A percentile compares a stretch with the other conserved stretches of the same genome.
These are phyloP conservation scores for Vitellaria paradoxa DNA, from an alignment of 179 eudicot species.

Conservation along the genomic window DNA sequence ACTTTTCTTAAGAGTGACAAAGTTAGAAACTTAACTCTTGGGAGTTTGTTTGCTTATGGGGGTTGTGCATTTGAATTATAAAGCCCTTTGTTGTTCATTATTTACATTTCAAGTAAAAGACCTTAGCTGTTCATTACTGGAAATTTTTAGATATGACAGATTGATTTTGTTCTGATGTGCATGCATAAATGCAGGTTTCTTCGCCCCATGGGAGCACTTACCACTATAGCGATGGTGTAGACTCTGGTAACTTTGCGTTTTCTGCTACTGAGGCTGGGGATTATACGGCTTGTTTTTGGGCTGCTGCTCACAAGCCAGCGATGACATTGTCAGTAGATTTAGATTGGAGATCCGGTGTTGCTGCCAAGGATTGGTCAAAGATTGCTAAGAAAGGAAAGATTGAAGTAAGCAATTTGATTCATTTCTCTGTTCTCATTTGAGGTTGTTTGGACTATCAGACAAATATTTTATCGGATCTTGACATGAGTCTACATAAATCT, in stretches of 20 bases:
- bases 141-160: neutral
- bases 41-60: too few relatives aligned
- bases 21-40: too few relatives aligned
- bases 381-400: constrained; percentile 81
- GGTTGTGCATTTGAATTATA: neutral
- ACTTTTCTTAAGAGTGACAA: too few relatives aligned
- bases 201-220: constrained; percentile 56
- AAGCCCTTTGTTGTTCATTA: neutral
- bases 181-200: constrained; percentile 41
- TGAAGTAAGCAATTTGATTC: constrained; percentile 42
- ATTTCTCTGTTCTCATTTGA: neutral
- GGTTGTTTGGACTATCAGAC: neutral
- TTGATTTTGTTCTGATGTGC: neutral
- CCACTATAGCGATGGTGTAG: constrained; percentile 52
- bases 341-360: constrained; percentile 71
- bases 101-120: neutral
- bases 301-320: constrained; percentile 45
- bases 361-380: constrained; percentile 65
- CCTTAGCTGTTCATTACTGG: neutral
- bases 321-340: constrained; percentile 47
- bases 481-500: neutral
- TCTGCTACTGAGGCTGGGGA: constrained; percentile 63
- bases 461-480: neutral
- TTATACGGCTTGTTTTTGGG: constrained; percentile 68
- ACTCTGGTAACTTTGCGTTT: constrained; percentile 62